Percentiles rank a stretch among this genome's conserved stretches.
Conservation (phyloP, 768 basidiomycete genomes). For the Botryobasidium botryosum region DNA sequence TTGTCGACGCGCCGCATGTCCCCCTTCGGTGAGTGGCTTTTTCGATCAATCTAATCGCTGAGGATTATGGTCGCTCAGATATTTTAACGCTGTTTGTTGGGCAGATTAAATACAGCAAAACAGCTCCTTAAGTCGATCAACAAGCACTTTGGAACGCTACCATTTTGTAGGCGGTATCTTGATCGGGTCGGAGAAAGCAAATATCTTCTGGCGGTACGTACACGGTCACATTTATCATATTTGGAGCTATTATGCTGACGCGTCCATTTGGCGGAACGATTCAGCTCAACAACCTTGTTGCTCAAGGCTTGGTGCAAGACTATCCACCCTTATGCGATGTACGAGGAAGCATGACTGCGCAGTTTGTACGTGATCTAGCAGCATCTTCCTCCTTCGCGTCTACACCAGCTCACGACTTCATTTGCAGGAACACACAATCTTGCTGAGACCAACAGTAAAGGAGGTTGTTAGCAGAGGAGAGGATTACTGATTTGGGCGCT, state of each 20-base stretch:
- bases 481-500: too few relatives aligned
- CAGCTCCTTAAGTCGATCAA: slow-evolving; percentile 74
- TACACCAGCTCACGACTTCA: not conserved
- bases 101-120: too few relatives aligned
- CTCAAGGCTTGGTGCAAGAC: slow-evolving; percentile 73
- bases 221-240: not conserved
- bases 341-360: slow-evolving; percentile 80
- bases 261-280: not conserved
- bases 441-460: slow-evolving; percentile 63
- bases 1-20: slow-evolving; percentile 49
- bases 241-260: not conserved
- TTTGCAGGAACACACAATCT: slow-evolving; percentile 64
- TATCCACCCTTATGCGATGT: slow-evolving; percentile 88
- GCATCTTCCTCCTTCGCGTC: slow-evolving; percentile 1
- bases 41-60: too few relatives aligned
- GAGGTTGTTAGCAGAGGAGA: slow-evolving; percentile 74
- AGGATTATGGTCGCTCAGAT: too few relatives aligned
- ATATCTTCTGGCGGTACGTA: slow-evolving; percentile 71
- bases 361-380: slow-evolving; percentile 43
- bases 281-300: slow-evolving; percentile 79
- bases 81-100: too few relatives aligned
- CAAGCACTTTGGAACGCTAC: slow-evolving; percentile 84
- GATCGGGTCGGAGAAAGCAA: slow-evolving; percentile 85
- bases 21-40: slow-evolving; percentile 46
- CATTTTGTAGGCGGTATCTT: slow-evolving; percentile 89